Conservation (phyloP, 2,329 filamentous ascomycete species). For the Xylaria sp. region DNA sequence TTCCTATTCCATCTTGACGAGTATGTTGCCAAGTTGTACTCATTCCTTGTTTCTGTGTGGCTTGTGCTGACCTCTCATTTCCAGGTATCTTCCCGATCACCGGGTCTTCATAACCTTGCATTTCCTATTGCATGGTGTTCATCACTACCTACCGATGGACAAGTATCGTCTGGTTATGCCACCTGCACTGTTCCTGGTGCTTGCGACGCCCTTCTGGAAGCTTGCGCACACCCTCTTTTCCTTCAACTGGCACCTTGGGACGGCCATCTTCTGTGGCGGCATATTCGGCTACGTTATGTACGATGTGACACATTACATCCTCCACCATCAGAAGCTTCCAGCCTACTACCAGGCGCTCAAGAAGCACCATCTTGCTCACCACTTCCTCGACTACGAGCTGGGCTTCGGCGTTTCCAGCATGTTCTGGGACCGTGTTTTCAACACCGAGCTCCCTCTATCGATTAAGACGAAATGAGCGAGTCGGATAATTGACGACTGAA, state of each 20-base stretch:
- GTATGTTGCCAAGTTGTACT: slow-evolving; percentile 47
- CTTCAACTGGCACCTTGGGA: slow-evolving; percentile 78
- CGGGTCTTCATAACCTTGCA: slow-evolving; percentile 78
- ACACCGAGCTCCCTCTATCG: slow-evolving; percentile 64
- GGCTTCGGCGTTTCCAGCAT: slow-evolving; percentile 94
- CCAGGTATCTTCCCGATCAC: slow-evolving; percentile 83
- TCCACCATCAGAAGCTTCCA: slow-evolving; percentile 90
- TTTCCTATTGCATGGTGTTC: slow-evolving; percentile 92
- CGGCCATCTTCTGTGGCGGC: slow-evolving; percentile 77
- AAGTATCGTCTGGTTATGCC: slow-evolving; percentile 97
- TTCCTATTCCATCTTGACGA: slow-evolving; percentile 91
- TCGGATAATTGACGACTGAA: neutral
- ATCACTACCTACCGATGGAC: slow-evolving; percentile 99
- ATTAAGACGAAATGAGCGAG: slow-evolving; percentile 33
- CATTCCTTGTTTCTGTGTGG: neutral
- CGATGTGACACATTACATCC: slow-evolving; percentile 96
- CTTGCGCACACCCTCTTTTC: slow-evolving; percentile 77
- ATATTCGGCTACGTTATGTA: slow-evolving; percentile 96
- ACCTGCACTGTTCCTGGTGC: slow-evolving; percentile 74
- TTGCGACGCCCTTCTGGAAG: slow-evolving; percentile 89
- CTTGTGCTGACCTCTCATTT: slow-evolving; percentile 27
- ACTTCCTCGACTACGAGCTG: slow-evolving; percentile 97
- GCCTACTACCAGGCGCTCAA: slow-evolving; percentile 87
- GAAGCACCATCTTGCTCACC: slow-evolving; percentile 95
- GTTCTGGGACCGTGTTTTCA: slow-evolving; percentile 93